Conservation (phyloP, 495 filamentous ascomycete genomes). For the Parathielavia hyrcaniae region DNA sequence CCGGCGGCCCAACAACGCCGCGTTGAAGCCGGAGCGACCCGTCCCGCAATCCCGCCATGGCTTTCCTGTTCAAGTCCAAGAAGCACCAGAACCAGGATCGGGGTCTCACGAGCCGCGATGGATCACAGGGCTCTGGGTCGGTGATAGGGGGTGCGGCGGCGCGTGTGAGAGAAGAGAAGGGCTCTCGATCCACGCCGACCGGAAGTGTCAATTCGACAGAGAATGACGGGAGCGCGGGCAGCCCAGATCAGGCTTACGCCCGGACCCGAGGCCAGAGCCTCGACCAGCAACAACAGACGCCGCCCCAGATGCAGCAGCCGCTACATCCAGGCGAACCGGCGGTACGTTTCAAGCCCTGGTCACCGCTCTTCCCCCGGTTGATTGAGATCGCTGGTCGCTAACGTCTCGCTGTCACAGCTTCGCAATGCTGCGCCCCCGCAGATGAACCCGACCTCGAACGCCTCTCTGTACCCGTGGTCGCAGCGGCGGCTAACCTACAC, state of each 20-base stretch:
- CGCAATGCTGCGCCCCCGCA: constrained; percentile 38
- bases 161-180: constrained; percentile 45
- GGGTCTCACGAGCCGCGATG: constrained; percentile 42
- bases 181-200: constrained; percentile 47
- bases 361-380: not conserved
- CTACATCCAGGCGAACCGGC: constrained; percentile 41
- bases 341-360: constrained; percentile 35
- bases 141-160: constrained; percentile 35
- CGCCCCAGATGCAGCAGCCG: constrained; percentile 20
- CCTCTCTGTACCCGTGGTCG: constrained; percentile 90
- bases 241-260: constrained; percentile 44
- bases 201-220: constrained; percentile 51
- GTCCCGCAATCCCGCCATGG: constrained; percentile 45
- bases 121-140: constrained; percentile 33
- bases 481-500: constrained; percentile 82
- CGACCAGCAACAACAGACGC: constrained; percentile 32
- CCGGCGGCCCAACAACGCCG: constrained; percentile 3
- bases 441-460: constrained; percentile 39
- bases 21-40: constrained; percentile 6
- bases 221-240: constrained; percentile 43
- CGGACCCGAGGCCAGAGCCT: constrained; percentile 36
- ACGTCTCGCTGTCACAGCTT: constrained; percentile 32
- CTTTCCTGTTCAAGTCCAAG: constrained; percentile 67
- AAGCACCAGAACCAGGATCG: constrained; percentile 57
- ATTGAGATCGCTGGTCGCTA: not conserved